phyloP scores from a whole-genome alignment of 345 rosid species.

The Populus simonii region DNA sequence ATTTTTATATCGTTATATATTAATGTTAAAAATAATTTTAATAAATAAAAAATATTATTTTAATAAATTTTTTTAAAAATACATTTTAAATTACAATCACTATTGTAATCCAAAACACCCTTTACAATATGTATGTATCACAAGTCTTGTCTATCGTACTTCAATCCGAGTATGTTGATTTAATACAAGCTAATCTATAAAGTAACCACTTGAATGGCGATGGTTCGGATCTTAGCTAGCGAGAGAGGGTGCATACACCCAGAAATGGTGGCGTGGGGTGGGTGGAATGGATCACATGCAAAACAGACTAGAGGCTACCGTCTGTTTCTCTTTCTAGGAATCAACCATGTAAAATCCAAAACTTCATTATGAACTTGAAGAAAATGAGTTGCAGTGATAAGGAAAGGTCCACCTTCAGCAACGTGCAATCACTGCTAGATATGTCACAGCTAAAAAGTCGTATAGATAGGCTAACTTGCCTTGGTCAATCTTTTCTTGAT shows the following conservation, averaged over 20 bases:
- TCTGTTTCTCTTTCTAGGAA: not conserved
- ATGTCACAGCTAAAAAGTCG: not conserved
- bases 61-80: too few relatives aligned
- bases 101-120: accelerated
- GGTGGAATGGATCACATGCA: not conserved
- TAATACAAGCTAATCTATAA: too few relatives aligned
- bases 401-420: constrained; percentile 2
- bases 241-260: not conserved
- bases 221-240: not conserved
- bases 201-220: not conserved
- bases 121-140: not conserved
- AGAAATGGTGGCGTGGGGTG: not conserved
- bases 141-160: too few relatives aligned
- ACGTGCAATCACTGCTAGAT: not conserved
- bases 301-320: not conserved
- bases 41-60: too few relatives aligned
- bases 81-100: too few relatives aligned
- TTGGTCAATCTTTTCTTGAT: not conserved
- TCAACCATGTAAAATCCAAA: not conserved
- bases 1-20: too few relatives aligned
- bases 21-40: too few relatives aligned
- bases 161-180: too few relatives aligned
- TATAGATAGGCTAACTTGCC: not conserved
- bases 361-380: not conserved
- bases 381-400: not conserved